Evolutionary conservation across 345 rosid species (phyloP), one percentile per base, ranked within the genome.

Genomic region (Noccaea bulbosa): DNA sequence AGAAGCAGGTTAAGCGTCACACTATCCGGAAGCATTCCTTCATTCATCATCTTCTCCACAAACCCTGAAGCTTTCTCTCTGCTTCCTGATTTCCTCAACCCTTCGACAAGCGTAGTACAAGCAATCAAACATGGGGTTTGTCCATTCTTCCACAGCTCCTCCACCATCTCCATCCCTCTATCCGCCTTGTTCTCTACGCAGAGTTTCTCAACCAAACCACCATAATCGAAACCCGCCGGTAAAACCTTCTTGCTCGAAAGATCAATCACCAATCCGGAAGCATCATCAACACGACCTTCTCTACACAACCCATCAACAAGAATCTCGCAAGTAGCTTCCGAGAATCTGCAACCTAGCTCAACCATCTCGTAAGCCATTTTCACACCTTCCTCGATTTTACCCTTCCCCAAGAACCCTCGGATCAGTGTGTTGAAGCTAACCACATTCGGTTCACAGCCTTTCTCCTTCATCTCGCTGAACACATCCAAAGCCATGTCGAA

Each of bases 391-490:
- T 87, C 86, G 56, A 80, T 63, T 71, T 86, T 83, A 78, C 80
- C 76, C 45, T 72, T 83, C 33, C 93, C 63, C 10, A 88, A 88
- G 52, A 90, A 80, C 54, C 96, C 96, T 46, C 54, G 77, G 22
- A 93, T 90, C 83, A 93, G 57, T 70, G 96, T 90, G 61, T 93
- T 93, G 40, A 93, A 93, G 72, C 83, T 93, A 73, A 87, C 83
- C 57, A 86, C 96, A 83, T 90, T 87, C 0, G 98, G 97, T 6
- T 64, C 72, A 66, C 92, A 90, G 4, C 96, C 88, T 65, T 67
- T 81, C 70, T 81, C 88, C 61, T 54, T 83, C 98, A 93, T 93
- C 70, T 90, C 96, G 68, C 69, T 80, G 69, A 93, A 90, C 84
- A 93, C 48, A 50, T 79, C 79, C 80, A 93, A 70, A 24, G 89